Conservation (phyloP, 495 filamentous ascomycete species). For the Penicillium tannophilum region DNA sequence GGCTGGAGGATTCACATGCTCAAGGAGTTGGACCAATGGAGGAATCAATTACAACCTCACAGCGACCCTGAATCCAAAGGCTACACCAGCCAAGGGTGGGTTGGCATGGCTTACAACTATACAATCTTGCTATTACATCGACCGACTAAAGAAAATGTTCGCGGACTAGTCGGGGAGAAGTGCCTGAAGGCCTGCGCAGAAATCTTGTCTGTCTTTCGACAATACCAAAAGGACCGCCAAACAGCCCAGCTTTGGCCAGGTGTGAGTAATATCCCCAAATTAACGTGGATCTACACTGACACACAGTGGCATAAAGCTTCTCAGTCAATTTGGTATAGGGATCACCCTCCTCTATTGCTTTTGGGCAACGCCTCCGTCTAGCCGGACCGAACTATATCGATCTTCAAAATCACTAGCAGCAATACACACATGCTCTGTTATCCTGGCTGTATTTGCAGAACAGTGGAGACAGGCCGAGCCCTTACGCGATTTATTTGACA, state of each 20-base stretch:
- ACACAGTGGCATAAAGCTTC: conserved; percentile 9
- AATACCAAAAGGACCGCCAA: conserved; percentile 25
- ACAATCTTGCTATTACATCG: conserved; percentile 21
- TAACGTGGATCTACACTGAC: neutral
- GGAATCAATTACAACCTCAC: conserved; percentile 16
- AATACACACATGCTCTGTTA: conserved; percentile 21
- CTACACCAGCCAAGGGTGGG: conserved; percentile 27
- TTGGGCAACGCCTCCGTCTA: conserved; percentile 22
- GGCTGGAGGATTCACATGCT: conserved; percentile 26
- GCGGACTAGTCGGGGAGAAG: conserved; percentile 13
- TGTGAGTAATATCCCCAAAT: conserved; percentile 9
- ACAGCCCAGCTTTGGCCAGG: conserved; percentile 30
- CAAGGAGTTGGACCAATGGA: conserved; percentile 21
- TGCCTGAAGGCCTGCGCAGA: conserved; percentile 21
- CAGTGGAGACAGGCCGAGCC: conserved; percentile 26
- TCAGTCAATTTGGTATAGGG: conserved; percentile 25
- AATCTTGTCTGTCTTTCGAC: conserved; percentile 21
- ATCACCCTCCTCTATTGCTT: conserved; percentile 28
- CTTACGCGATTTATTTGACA: conserved; percentile 27
- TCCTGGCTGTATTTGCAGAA: conserved; percentile 23
- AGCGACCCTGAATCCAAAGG: conserved; percentile 20
- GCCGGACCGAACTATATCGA: conserved; percentile 11
- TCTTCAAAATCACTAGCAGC: conserved; percentile 12
- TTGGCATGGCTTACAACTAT: conserved; percentile 29
- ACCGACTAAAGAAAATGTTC: conserved; percentile 19